These are phyloP conservation scores for Sapria himalayana DNA, from an alignment of 345 rosid species.

Conservation along the genomic window DNA sequence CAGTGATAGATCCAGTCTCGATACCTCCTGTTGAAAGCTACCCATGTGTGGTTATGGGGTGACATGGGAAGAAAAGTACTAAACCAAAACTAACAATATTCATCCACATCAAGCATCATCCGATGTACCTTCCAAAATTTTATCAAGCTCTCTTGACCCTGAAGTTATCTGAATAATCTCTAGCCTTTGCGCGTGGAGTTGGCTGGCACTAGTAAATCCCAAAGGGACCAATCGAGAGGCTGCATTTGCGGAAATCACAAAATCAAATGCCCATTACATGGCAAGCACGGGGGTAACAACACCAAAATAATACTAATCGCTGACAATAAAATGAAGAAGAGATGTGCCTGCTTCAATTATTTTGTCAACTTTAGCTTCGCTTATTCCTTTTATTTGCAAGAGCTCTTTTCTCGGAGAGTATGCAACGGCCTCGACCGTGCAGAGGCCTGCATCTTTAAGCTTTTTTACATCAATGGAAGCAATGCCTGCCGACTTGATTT, in stretches of 20 bases:
- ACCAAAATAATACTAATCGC: neutral
- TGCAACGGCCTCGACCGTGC: constrained; percentile 82
- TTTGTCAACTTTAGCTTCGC: constrained; percentile 92
- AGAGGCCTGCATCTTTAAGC: constrained; percentile 84
- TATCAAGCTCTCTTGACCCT: constrained; percentile 89
- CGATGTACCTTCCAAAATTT: constrained; percentile 61
- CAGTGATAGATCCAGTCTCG: constrained; percentile 94
- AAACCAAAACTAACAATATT: no score
- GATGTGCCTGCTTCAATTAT: constrained; percentile 74
- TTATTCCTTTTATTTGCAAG: constrained; percentile 85
- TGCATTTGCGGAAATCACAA: constrained; percentile 11
- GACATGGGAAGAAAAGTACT: no score
- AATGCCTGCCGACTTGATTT: constrained; percentile 55
- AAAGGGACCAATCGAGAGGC: constrained; percentile 86
- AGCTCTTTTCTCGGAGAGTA: constrained; percentile 92
- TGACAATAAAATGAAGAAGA: neutral
- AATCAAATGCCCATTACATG: constrained; percentile 4
- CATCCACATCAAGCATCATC: neutral
- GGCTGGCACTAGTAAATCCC: constrained; percentile 87
- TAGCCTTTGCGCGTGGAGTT: constrained; percentile 76
- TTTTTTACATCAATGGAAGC: constrained; percentile 79
- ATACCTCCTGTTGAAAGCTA: constrained; percentile 43
- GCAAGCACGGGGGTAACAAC: no score
- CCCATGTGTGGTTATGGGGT: constrained; percentile 8
- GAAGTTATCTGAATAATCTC: constrained; percentile 94